These are phyloP conservation scores for Helicocarpus griseus DNA, from an alignment of 2,329 filamentous ascomycete species.

Conservation along the genomic window DNA sequence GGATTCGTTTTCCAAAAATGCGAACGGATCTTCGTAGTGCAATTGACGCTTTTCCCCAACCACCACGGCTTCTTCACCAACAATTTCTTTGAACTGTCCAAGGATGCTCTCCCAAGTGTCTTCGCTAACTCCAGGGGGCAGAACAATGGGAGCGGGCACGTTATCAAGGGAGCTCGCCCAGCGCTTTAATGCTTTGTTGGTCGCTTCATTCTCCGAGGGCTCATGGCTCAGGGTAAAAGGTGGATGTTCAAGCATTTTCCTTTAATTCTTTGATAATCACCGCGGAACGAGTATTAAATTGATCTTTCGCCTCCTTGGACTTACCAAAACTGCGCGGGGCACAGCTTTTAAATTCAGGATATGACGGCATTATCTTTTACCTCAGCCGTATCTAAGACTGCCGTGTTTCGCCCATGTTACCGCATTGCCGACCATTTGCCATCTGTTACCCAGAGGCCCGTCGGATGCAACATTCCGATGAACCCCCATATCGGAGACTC, in stretches of 20 bases:
- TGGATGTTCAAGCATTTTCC: background rate
- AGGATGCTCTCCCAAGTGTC: background rate
- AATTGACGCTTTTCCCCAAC: background rate
- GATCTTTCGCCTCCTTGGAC: background rate
- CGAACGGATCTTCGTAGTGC: background rate
- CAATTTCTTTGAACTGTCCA: background rate
- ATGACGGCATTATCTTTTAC: background rate
- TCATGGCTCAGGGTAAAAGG: background rate
- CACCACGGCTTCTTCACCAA: background rate
- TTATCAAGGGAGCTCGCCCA: background rate
- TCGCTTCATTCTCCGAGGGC: background rate
- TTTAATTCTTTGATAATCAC: background rate
- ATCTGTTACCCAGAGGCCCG: background rate
- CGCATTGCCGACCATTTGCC: background rate
- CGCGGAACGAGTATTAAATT: background rate
- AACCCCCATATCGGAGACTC: too few species aligned
- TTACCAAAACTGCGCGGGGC: background rate
- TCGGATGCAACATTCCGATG: background rate
- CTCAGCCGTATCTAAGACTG: background rate
- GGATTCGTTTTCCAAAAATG: background rate
- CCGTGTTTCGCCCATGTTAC: background rate
- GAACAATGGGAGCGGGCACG: background rate
- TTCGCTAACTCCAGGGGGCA: background rate
- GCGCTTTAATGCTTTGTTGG: background rate
- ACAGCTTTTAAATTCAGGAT: background rate